phyloP scores from a whole-genome alignment of 2,329 filamentous ascomycete species.

The Fusarium cyanostomum region DNA sequence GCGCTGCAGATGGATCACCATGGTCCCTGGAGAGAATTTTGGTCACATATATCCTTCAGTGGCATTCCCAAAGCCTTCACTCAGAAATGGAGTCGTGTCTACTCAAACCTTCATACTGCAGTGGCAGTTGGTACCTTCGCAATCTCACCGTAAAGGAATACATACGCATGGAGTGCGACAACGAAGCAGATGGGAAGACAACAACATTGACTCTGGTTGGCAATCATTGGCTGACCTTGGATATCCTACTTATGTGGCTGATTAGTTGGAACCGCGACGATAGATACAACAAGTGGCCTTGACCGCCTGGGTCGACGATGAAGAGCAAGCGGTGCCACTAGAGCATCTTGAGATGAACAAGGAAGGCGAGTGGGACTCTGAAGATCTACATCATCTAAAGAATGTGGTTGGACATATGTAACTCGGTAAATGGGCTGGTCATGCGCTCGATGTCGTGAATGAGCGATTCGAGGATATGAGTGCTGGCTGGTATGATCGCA shows the following conservation, averaged over 20 bases:
- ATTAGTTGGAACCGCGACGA: slow-evolving; percentile 12
- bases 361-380: background rate
- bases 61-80: background rate
- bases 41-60: background rate
- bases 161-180: slow-evolving; percentile 13
- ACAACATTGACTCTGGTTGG: background rate
- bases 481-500: slow-evolving; percentile 6
- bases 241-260: slow-evolving; percentile 15
- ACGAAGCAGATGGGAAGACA: background rate
- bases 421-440: slow-evolving; percentile 7
- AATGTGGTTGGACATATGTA: slow-evolving; percentile 3
- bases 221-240: slow-evolving; percentile 14
- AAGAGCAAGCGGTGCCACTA: too few relatives aligned
- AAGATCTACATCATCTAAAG: background rate
- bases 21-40: background rate
- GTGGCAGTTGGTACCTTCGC: slow-evolving; percentile 14
- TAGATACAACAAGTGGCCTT: background rate
- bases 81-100: background rate
- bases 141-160: slow-evolving; percentile 12
- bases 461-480: background rate
- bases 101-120: background rate
- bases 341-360: background rate
- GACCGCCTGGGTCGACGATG: background rate
- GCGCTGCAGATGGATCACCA: background rate
- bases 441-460: slow-evolving; percentile 11